Evolutionary conservation across 208 protist genomes (phyloP).

Genomic region (Trypanosoma melophagium): DNA sequence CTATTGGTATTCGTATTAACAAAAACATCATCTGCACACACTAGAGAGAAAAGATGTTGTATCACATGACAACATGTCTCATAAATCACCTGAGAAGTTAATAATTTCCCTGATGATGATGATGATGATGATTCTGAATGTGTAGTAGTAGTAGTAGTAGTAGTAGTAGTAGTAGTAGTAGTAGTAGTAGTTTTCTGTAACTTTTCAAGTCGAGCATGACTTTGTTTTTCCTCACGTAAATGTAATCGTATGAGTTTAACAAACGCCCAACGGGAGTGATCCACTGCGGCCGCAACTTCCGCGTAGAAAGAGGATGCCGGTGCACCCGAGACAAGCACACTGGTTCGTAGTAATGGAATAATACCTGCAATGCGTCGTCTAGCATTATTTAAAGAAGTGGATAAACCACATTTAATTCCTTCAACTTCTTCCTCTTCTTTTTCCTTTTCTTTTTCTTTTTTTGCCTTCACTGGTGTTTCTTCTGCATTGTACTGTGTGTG

Average conservation of each 20-base stretch:
- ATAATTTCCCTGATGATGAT: not conserved
- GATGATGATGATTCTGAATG: not conserved
- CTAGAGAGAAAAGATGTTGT: conserved; percentile 14
- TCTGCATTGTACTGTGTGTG: conserved; percentile 9
- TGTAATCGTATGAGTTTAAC: conserved; percentile 14
- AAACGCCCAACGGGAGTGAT: conserved; percentile 16
- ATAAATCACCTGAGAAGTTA: conserved; percentile 7
- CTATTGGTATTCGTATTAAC: too few species aligned
- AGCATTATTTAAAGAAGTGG: not conserved
- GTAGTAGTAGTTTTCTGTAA: too few species aligned
- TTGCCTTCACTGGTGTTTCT: not conserved
- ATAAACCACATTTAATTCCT: not conserved
- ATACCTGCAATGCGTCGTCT: conserved; percentile 7
- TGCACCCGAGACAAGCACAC: conserved; percentile 25
- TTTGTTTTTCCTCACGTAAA: conserved; percentile 1
- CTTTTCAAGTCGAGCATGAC: too few species aligned
- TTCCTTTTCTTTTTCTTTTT: conserved; percentile 9
- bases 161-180: too few species aligned
- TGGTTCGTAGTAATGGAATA: conserved; percentile 18
- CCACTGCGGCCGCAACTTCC: conserved; percentile 24
- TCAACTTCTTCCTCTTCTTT: not conserved
- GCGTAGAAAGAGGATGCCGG: conserved; percentile 28
- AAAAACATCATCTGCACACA: conserved; percentile 15
- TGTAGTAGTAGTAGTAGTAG: too few species aligned
- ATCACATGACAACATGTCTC: conserved; percentile 22